phyloP scores from a whole-genome alignment of 2,329 filamentous ascomycete genomes.

The Cladosporium halotolerans region DNA sequence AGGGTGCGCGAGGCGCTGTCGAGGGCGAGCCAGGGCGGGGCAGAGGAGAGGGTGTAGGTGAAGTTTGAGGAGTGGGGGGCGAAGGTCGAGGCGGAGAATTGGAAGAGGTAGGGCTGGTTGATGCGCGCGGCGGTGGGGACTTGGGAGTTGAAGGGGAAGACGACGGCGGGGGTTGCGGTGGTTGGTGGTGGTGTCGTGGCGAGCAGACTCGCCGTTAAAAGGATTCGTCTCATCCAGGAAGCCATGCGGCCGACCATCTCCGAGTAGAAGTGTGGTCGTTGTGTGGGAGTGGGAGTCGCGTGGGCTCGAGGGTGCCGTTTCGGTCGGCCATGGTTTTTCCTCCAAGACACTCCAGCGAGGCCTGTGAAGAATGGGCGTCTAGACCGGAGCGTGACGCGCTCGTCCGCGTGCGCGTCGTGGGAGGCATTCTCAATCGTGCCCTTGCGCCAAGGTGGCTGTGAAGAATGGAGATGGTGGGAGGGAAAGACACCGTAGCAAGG shows the following conservation, averaged over 20 bases:
- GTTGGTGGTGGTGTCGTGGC: neutral
- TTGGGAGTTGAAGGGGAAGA: slow-evolving; percentile 78
- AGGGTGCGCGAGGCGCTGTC: slow-evolving; percentile 60
- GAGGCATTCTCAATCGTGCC: slow-evolving; percentile 8
- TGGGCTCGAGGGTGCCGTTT: neutral
- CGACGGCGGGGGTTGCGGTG: slow-evolving; percentile 32
- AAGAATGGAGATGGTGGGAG: slow-evolving; percentile 5
- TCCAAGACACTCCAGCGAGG: slow-evolving; percentile 2
- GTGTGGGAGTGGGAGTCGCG: neutral
- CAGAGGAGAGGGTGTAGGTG: slow-evolving; percentile 59
- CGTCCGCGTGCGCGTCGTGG: slow-evolving; percentile 3
- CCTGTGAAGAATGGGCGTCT: neutral
- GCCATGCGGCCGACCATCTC: slow-evolving; percentile 5
- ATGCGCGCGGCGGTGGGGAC: slow-evolving; percentile 71
- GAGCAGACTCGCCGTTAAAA: neutral
- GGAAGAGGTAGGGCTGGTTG: slow-evolving; percentile 60
- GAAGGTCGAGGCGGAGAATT: slow-evolving; percentile 70
- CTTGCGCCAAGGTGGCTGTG: slow-evolving; percentile 12
- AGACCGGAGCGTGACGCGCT: slow-evolving; percentile 6
- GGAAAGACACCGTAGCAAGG: slow-evolving; percentile 9
- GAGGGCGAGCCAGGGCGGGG: slow-evolving; percentile 69
- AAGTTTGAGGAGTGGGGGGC: slow-evolving; percentile 50
- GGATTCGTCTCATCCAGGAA: neutral
- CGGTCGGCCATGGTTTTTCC: neutral
- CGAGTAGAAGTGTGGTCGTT: neutral